phyloP scores from a whole-genome alignment of 2,329 filamentous ascomycete species.

The Tympanopsis confertula region DNA sequence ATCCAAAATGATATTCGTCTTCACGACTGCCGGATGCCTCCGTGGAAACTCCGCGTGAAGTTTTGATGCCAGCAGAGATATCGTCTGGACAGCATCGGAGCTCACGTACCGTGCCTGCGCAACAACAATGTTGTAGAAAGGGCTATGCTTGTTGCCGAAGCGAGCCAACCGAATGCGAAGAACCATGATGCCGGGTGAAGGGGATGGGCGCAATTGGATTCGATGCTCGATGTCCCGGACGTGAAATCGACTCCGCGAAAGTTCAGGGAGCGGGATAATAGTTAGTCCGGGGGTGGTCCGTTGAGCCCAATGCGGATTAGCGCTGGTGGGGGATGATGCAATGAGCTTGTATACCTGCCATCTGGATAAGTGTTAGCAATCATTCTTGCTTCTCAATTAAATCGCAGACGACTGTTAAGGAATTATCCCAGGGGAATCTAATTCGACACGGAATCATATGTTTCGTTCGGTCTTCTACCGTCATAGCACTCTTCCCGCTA shows the following conservation, averaged over 20 bases:
- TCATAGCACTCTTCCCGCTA: neutral
- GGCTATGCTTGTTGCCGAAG: constrained; percentile 51
- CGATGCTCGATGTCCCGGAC: neutral
- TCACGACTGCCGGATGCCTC: too few relatives aligned
- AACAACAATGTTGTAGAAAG: constrained; percentile 61
- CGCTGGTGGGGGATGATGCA: neutral
- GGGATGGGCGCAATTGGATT: neutral
- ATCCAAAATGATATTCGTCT: neutral
- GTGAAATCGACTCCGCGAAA: neutral
- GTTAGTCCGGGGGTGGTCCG: neutral
- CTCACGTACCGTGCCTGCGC: constrained; percentile 46
- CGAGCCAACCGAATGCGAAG: constrained; percentile 56
- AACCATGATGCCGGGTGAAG: constrained; percentile 37
- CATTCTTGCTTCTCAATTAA: neutral
- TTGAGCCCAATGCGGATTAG: neutral
- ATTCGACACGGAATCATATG: neutral
- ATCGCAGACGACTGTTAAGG: neutral
- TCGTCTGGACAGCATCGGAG: too few relatives aligned
- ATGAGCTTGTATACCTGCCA: neutral
- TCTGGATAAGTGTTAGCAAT: neutral
- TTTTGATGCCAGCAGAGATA: too few relatives aligned
- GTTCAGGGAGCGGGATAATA: neutral
- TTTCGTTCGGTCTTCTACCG: neutral
- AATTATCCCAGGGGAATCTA: neutral
- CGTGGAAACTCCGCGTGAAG: too few relatives aligned